A percentile compares a stretch with the other conserved stretches of the same genome.
These are phyloP conservation scores for Huntiella omanensis DNA, from an alignment of 2,329 filamentous ascomycete genomes.

Conservation along the genomic window DNA sequence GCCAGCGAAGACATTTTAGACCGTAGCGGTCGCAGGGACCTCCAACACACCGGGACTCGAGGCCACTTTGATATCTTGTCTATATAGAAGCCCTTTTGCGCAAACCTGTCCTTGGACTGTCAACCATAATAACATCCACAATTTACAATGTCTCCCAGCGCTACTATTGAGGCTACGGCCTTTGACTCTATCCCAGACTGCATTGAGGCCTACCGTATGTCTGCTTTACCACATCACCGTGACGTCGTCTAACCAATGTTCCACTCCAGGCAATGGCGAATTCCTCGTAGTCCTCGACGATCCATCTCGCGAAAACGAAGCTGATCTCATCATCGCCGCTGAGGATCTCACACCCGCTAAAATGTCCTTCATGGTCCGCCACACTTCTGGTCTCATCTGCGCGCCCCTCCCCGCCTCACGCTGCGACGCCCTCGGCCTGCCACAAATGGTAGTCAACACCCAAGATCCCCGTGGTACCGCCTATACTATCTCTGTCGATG, in stretches of 20 bases:
- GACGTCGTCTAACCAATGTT: conserved; percentile 1
- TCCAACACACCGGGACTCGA: no score
- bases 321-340: conserved; percentile 90
- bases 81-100: no score
- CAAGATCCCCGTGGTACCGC: conserved; percentile 81
- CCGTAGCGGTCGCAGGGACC: no score
- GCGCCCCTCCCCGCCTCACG: conserved; percentile 56
- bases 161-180: conserved; percentile 28
- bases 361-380: conserved; percentile 89
- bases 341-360: conserved; percentile 67
- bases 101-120: no score
- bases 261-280: conserved; percentile 48
- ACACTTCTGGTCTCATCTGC: conserved; percentile 83
- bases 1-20: no score
- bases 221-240: background rate
- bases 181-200: conserved; percentile 49
- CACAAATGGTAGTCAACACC: conserved; percentile 62
- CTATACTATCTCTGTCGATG: conserved; percentile 81
- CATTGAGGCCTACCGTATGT: conserved; percentile 44
- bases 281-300: conserved; percentile 95
- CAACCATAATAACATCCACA: no score
- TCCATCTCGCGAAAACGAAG: conserved; percentile 87
- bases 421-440: conserved; percentile 54
- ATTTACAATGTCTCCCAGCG: conserved; percentile 28
- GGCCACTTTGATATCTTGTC: no score